These are phyloP conservation scores for Gymnopilus dilepis DNA, from an alignment of 768 basidiomycete genomes.

Conservation along the genomic window DNA sequence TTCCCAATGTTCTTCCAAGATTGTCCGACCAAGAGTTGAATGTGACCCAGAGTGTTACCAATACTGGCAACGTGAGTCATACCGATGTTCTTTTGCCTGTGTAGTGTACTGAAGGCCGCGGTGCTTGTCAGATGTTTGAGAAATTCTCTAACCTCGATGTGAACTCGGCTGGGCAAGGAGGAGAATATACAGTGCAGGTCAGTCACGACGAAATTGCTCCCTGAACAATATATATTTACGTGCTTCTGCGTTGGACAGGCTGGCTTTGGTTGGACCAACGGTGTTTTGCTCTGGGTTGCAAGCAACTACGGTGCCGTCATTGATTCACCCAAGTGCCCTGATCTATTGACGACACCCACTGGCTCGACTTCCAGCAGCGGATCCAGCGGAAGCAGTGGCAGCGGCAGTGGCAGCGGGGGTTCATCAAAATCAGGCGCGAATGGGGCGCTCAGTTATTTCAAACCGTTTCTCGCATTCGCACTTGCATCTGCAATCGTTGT, in stretches of 20 bases:
- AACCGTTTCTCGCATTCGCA: background rate
- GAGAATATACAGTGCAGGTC: slow-evolving; percentile 88
- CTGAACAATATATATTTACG: background rate
- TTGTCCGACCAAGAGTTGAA: slow-evolving; percentile 75
- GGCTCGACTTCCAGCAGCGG: slow-evolving; percentile 2
- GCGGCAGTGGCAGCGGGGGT: slow-evolving; percentile 2
- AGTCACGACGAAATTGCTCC: slow-evolving; percentile 16
- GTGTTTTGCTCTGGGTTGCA: slow-evolving; percentile 77
- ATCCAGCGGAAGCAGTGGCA: background rate
- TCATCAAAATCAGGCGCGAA: slow-evolving; percentile 13
- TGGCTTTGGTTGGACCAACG: slow-evolving; percentile 92
- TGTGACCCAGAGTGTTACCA: slow-evolving; percentile 65
- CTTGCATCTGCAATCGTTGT: slow-evolving; percentile 6
- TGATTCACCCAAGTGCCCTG: slow-evolving; percentile 68
- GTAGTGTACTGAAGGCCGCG: slow-evolving; percentile 1
- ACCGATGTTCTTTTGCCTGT: background rate
- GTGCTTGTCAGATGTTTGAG: slow-evolving; percentile 75
- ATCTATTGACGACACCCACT: slow-evolving; percentile 33
- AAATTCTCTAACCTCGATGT: slow-evolving; percentile 84
- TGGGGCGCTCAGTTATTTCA: background rate
- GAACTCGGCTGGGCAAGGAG: slow-evolving; percentile 79
- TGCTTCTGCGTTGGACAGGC: slow-evolving; percentile 42
- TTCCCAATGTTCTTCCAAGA: slow-evolving; percentile 69
- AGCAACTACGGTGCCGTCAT: slow-evolving; percentile 67
- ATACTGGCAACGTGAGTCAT: slow-evolving; percentile 74